phyloP scores from a whole-genome alignment of 139 green algal species.

The Volvox africanus region DNA sequence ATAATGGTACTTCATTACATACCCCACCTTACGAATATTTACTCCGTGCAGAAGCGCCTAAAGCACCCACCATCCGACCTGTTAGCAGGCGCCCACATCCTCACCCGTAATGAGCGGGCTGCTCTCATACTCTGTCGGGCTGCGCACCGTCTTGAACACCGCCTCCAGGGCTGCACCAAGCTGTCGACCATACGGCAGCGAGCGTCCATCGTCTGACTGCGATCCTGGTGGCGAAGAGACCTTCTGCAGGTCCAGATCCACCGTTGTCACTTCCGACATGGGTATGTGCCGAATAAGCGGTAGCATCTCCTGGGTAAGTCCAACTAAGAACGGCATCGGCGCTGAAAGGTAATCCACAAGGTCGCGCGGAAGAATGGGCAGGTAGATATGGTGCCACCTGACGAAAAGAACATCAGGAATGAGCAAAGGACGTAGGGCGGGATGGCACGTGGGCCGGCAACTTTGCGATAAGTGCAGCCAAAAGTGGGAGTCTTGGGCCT shows the following conservation, averaged over 20 bases:
- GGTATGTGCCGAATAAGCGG: conserved; percentile 63
- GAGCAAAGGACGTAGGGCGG: too few relatives aligned
- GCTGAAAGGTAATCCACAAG: conserved; percentile 84
- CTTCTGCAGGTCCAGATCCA: conserved; percentile 59
- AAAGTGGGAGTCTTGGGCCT: too few relatives aligned
- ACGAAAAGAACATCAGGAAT: neutral
- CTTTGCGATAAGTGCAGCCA: too few relatives aligned
- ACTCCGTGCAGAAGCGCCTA: too few relatives aligned
- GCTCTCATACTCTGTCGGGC: conserved; percentile 83
- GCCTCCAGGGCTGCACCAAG: conserved; percentile 67
- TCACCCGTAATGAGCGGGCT: conserved; percentile 72
- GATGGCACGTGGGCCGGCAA: too few relatives aligned
- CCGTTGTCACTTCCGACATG: conserved; percentile 68
- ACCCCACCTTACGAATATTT: too few relatives aligned
- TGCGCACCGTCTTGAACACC: conserved; percentile 65
- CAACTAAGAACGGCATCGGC: conserved; percentile 88
- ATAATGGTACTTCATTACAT: too few relatives aligned
- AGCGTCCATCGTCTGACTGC: conserved; percentile 66
- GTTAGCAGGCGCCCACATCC: neutral
- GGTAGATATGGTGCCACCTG: conserved; percentile 87
- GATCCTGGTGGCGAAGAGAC: conserved; percentile 61
- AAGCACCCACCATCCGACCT: too few relatives aligned
- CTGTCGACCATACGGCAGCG: conserved; percentile 71
- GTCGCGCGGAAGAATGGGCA: conserved; percentile 78
- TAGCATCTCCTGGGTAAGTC: conserved; percentile 75